phyloP scores from a whole-genome alignment of 805 yeast species.

The Candida krabiensis region DNA sequence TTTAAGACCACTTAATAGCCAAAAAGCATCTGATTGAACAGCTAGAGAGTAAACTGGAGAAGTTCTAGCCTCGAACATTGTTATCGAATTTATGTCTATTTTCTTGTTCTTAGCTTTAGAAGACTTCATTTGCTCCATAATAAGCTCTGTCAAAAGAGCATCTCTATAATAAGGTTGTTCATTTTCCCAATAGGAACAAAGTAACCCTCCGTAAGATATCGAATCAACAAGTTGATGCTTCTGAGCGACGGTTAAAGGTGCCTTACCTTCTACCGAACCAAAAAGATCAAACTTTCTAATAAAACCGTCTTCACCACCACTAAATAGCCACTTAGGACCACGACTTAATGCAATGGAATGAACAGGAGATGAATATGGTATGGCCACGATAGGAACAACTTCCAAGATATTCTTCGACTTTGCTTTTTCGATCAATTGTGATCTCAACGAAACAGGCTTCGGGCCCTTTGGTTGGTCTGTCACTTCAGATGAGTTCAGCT shows the following conservation, averaged over 20 bases:
- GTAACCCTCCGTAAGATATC: slow-evolving; percentile 78
- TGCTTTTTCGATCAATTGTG: slow-evolving; percentile 41
- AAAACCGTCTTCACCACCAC: slow-evolving; percentile 96
- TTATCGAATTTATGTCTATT: slow-evolving; percentile 37
- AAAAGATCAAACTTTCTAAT: slow-evolving; percentile 86
- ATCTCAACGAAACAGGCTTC: slow-evolving; percentile 13
- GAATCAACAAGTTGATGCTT: slow-evolving; percentile 86
- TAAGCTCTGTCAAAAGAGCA: slow-evolving; percentile 30
- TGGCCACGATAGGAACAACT: slow-evolving; percentile 82
- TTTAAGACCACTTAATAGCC: slow-evolving; percentile 80
- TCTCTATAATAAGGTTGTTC: slow-evolving; percentile 73
- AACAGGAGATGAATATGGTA: slow-evolving; percentile 77
- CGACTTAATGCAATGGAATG: slow-evolving; percentile 75
- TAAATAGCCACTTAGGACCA: slow-evolving; percentile 83
- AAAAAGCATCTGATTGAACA: slow-evolving; percentile 76
- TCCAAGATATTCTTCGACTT: slow-evolving; percentile 58
- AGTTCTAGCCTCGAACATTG: slow-evolving; percentile 53
- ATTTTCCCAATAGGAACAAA: slow-evolving; percentile 91
- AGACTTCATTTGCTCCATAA: slow-evolving; percentile 16
- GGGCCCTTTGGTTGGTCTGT: slow-evolving; percentile 3
- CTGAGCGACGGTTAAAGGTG: slow-evolving; percentile 88
- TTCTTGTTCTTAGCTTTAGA: slow-evolving; percentile 21
- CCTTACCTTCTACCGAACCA: slow-evolving; percentile 81
- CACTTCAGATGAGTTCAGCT: slow-evolving; percentile 14
- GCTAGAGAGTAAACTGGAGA: slow-evolving; percentile 90